phyloP scores from a whole-genome alignment of 2,329 filamentous ascomycete species.

The Diaporthe ampelina region DNA sequence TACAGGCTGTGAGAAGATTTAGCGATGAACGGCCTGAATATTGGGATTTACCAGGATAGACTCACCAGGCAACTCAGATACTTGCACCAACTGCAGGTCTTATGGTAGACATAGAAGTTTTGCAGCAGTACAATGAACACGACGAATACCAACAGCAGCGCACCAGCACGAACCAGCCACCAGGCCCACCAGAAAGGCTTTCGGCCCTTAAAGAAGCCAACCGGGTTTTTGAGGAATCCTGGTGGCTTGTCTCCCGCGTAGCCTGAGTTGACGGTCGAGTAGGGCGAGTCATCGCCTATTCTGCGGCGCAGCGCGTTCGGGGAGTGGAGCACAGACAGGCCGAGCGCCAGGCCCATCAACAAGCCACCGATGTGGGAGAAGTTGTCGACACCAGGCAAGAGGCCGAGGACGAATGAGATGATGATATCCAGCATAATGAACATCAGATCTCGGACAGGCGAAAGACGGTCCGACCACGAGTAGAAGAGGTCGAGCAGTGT shows the following conservation, averaged over 20 bases:
- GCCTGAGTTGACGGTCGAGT: constrained; percentile 74
- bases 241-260: constrained; percentile 61
- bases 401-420: constrained; percentile 91
- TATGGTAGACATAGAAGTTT: constrained; percentile 88
- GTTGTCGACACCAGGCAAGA: constrained; percentile 94
- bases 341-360: constrained; percentile 89
- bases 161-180: constrained; percentile 89
- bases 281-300: constrained; percentile 77
- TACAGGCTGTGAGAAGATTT: constrained; percentile 62
- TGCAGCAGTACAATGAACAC: constrained; percentile 89
- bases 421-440: constrained; percentile 88
- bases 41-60: constrained; percentile 47
- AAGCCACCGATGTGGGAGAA: constrained; percentile 98
- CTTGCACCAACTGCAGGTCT: constrained; percentile 92
- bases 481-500: constrained; percentile 92
- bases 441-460: constrained; percentile 85
- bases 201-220: constrained; percentile 90
- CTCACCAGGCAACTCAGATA: constrained; percentile 93
- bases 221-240: constrained; percentile 71
- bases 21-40: constrained; percentile 44
- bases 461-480: constrained; percentile 85
- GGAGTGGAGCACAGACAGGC: constrained; percentile 89
- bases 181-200: constrained; percentile 97
- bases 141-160: constrained; percentile 83
- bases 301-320: constrained; percentile 83